Percentiles rank a stretch among this genome's conserved stretches.
phyloP scores from a whole-genome alignment of 78 protist genomes.

The Dictyostelium discoideum region DNA sequence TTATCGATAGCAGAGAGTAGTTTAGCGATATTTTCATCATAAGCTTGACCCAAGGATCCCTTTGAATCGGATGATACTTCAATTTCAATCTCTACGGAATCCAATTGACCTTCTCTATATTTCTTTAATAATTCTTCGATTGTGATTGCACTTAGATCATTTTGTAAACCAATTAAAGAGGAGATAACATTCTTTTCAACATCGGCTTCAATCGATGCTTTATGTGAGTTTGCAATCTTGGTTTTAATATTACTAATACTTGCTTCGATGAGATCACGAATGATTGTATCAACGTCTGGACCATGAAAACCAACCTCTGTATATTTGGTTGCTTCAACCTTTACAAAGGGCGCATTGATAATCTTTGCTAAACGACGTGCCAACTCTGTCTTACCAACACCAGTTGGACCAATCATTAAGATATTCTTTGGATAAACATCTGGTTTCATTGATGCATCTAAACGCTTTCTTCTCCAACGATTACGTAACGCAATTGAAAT shows the following conservation, averaged over 20 bases:
- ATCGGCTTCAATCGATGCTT: conserved; percentile 45
- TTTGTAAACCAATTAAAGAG: conserved; percentile 32
- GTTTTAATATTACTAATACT: conserved; percentile 57
- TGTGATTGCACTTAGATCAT: not conserved
- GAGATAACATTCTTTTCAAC: conserved; percentile 70
- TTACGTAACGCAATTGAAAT: conserved; percentile 57
- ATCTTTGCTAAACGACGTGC: conserved; percentile 95
- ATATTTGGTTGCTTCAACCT: conserved; percentile 97
- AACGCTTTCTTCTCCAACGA: conserved; percentile 73
- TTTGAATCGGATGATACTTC: conserved; percentile 20
- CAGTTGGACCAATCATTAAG: conserved; percentile 95
- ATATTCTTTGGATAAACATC: conserved; percentile 94
- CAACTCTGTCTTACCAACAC: conserved; percentile 95
- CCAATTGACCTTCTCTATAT: conserved; percentile 37
- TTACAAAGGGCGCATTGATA: conserved; percentile 93
- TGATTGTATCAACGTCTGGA: conserved; percentile 91
- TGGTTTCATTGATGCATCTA: conserved; percentile 40
- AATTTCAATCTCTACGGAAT: conserved; percentile 44
- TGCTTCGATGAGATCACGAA: conserved; percentile 83
- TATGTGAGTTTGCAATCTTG: conserved; percentile 32
- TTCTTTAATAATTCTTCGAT: conserved; percentile 25
- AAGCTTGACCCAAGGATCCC: not conserved
- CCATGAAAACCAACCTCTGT: conserved; percentile 97
- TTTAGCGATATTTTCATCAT: not conserved
- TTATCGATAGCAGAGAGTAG: not conserved